Evolutionary conservation across 257 asterid species (phyloP), one percentile per base, ranked within the genome.

Genomic region (Linaria vulgaris): DNA sequence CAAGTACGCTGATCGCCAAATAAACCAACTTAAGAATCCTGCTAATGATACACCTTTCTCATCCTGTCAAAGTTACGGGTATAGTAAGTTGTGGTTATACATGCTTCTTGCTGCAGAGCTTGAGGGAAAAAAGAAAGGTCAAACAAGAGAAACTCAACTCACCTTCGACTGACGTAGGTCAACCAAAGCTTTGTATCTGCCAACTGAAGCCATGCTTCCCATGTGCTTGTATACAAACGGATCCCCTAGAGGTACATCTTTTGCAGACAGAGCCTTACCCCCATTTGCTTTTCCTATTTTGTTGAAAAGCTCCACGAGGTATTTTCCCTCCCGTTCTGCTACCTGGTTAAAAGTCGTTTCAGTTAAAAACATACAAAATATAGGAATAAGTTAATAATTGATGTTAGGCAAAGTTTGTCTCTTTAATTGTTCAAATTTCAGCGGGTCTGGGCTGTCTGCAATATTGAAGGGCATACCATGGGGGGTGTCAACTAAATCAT

Each of bases 121-220:
- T 34, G 9, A 4, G 41, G 6, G 41, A 34, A 34, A 7, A 34
- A 34, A 34, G 37, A 30, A 30, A 30, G 46, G 6, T 1, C 12
- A 37, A 19, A 25, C 12, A n/a, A 19, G 50, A 9, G 0, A 14
- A 0, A 7, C 17, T 44, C n/a, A 12, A 27, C 37, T 41, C 69
- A 82, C 97, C 86, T 88, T 86, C 75, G 96, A 84, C 73, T 88
- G 87, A 9, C 94, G 85, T 31, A 91, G 84, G 74, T 91, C 98
- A 17, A 91, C 96, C 70, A 91, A 64, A 13, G 98, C 98, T 78
- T 86, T 91, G 78, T 88, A 88, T 21, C 96, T 82, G 38, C 96
- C 96, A 0, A 91, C 95, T 5, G 98, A 78, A 8, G 96, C 98
- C 98, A 91, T 91, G 79, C 96, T 88, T 31, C 96, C 98, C 1